Evolutionary conservation across 495 filamentous ascomycete genomes (phyloP).

Genomic region (Penicillium bialowiezense): DNA sequence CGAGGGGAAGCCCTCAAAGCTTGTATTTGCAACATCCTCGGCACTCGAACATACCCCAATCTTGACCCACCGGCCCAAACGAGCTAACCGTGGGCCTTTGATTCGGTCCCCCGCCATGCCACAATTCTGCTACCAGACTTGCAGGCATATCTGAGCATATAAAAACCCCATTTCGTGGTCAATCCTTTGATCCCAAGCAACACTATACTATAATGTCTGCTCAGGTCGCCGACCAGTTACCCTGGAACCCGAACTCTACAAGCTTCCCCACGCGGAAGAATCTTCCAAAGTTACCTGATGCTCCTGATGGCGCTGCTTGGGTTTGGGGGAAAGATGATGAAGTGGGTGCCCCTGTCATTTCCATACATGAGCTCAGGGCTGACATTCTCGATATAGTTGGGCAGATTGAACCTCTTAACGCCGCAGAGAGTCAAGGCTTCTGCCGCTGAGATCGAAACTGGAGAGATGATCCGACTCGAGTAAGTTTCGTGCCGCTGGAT

Average conservation of each 20-base stretch:
- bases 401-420: constrained; percentile 58
- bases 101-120: too few relatives aligned
- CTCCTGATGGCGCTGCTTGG: constrained; percentile 55
- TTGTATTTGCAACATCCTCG: background rate
- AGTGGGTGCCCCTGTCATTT: constrained; percentile 26
- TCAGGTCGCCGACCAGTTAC: constrained; percentile 35
- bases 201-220: constrained; percentile 4
- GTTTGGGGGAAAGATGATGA: constrained; percentile 62
- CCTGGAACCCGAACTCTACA: constrained; percentile 53
- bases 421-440: constrained; percentile 51
- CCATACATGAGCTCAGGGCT: background rate
- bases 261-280: constrained; percentile 53
- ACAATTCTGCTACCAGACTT: background rate
- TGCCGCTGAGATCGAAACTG: constrained; percentile 48
- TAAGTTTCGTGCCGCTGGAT: too few relatives aligned
- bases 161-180: background rate
- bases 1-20: too few relatives aligned
- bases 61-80: background rate
- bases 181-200: background rate
- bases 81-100: too few relatives aligned
- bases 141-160: constrained; percentile 12
- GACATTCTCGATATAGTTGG: constrained; percentile 29
- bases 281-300: constrained; percentile 43
- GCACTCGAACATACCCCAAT: background rate
- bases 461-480: constrained; percentile 51